A percentile compares a stretch with the other conserved stretches of the same genome.
Evolutionary conservation across 1,284 basidiomycete genomes (phyloP).

Genomic region (Leucoagaricus sp.): DNA sequence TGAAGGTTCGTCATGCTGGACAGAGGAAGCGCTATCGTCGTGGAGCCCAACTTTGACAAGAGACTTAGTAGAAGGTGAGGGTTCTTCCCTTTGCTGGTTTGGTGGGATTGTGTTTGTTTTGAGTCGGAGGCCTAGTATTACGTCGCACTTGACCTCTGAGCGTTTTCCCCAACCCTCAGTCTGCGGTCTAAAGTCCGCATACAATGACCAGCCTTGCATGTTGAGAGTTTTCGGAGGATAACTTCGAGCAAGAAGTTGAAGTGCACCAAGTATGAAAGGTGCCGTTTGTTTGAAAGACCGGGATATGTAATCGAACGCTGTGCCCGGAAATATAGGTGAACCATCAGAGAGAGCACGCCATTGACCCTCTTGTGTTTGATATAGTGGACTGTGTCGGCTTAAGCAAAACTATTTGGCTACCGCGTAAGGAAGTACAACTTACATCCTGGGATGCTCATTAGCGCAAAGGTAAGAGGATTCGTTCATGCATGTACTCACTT

Average conservation of each 20-base stretch:
- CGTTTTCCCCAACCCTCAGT: conserved; percentile 76
- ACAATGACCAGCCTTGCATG: conserved; percentile 67
- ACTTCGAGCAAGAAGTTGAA: conserved; percentile 75
- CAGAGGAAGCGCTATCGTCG: no score
- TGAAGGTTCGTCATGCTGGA: conserved; percentile 34
- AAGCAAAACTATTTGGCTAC: conserved; percentile 6
- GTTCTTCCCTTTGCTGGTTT: no score
- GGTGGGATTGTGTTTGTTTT: conserved; percentile 26
- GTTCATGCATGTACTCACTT: no score
- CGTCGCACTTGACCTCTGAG: conserved; percentile 64
- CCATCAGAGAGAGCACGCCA: conserved; percentile 86
- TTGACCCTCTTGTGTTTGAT: conserved; percentile 62
- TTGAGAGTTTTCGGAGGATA: conserved; percentile 72
- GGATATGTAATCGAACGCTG: conserved; percentile 83
- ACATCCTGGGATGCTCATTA: conserved; percentile 57
- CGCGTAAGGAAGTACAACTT: conserved; percentile 24
- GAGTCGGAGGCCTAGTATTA: conserved; percentile 54
- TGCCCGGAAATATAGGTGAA: conserved; percentile 69
- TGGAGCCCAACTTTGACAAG: no score
- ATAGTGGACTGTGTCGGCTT: conserved; percentile 66
- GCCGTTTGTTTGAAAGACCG: conserved; percentile 76
- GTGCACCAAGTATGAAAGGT: conserved; percentile 76
- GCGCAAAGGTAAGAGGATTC: no score
- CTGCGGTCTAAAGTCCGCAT: conserved; percentile 74
- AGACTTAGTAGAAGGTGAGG: no score